Conservation (phyloP, 2,329 filamentous ascomycete genomes). For the Penicillium sp. region DNA sequence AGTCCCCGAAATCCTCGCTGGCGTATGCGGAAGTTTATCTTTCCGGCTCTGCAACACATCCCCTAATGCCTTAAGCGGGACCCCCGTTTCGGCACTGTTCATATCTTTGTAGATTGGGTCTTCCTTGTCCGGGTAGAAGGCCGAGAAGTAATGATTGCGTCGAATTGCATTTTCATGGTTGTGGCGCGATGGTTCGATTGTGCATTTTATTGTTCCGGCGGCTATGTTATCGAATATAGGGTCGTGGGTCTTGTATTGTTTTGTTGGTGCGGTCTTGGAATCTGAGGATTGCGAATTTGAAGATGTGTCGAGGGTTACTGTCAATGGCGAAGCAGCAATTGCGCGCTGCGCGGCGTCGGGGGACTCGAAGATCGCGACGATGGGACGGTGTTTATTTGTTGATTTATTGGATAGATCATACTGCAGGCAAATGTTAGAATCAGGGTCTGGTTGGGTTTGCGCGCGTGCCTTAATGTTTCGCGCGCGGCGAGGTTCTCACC, state of each 20-base stretch:
- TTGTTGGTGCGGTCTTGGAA: background rate
- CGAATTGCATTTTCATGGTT: constrained; percentile 30
- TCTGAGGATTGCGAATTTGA: background rate
- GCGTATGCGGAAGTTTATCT: constrained; percentile 13
- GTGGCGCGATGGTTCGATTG: constrained; percentile 27
- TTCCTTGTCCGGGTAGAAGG: constrained; percentile 25
- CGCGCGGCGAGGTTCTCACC: constrained; percentile 21
- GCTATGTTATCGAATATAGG: background rate
- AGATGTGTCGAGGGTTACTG: constrained; percentile 15
- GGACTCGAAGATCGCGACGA: constrained; percentile 39
- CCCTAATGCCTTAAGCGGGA: constrained; percentile 31
- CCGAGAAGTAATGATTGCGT: constrained; percentile 35
- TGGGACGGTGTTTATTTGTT: constrained; percentile 19
- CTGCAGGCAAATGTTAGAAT: constrained; percentile 14
- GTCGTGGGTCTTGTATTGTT: background rate
- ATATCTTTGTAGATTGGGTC: constrained; percentile 32
- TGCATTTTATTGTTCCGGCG: constrained; percentile 23
- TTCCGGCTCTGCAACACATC: constrained; percentile 35
- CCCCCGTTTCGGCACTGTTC: constrained; percentile 16
- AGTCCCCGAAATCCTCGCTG: constrained; percentile 18
- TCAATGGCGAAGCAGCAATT: constrained; percentile 34
- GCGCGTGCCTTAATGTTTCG: background rate
- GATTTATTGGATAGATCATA: constrained; percentile 32
- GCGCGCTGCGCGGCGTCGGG: constrained; percentile 35
- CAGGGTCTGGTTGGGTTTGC: background rate